Conservation (phyloP, 306 rosid genomes). For the Erythrophleum fordii region DNA sequence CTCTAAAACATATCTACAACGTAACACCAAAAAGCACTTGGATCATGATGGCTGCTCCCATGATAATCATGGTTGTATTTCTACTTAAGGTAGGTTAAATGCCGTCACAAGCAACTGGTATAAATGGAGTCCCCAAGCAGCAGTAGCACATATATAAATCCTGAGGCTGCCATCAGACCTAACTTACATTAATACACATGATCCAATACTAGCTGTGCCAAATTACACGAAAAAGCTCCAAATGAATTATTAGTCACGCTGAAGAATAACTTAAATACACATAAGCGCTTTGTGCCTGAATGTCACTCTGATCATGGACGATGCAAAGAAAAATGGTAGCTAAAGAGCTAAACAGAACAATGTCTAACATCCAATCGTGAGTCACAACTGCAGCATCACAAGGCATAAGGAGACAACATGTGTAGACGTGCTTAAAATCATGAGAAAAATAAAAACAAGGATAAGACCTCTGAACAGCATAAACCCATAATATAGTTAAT, state of each 20-base stretch:
- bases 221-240: not conserved
- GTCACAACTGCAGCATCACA: constrained; percentile 7
- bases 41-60: not conserved
- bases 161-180: not conserved
- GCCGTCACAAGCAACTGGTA: constrained; percentile 15
- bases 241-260: not conserved
- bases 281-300: not conserved
- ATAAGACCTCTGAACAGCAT: not conserved
- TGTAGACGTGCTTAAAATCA: not conserved
- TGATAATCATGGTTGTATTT: no score
- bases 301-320: constrained; percentile 6
- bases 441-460: not conserved
- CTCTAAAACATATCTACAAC: not conserved
- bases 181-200: not conserved
- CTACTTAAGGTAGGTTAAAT: not conserved
- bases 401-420: not conserved
- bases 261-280: not conserved
- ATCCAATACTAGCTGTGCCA: not conserved
- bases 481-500: not conserved
- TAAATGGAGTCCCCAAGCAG: constrained; percentile 19
- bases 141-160: not conserved
- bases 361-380: not conserved
- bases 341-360: not conserved
- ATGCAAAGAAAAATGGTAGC: not conserved
- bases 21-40: not conserved